Conservation (phyloP, 2,329 filamentous ascomycete genomes). For the Colletotrichum truncatum region DNA sequence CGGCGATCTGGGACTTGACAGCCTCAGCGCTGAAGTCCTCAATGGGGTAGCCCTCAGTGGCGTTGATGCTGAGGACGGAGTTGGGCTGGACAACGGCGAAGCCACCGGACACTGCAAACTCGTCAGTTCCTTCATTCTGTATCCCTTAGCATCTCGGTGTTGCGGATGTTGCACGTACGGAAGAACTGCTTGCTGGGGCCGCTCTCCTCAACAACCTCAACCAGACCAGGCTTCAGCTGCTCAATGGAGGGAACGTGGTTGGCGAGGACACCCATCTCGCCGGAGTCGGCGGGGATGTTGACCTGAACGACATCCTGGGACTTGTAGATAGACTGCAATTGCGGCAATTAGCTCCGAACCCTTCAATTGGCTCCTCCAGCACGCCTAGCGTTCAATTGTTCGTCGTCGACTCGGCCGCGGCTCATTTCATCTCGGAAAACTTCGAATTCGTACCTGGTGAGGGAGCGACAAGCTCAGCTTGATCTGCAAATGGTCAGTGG, state of each 20-base stretch:
- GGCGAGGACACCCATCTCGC: conserved; percentile 99
- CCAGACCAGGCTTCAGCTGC: conserved; percentile 95
- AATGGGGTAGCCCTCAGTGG: conserved; percentile 91
- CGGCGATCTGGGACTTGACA: conserved; percentile 87
- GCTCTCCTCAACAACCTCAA: conserved; percentile 95
- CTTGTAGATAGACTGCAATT: conserved; percentile 73
- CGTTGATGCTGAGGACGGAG: conserved; percentile 96
- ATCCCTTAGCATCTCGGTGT: conserved; percentile 29
- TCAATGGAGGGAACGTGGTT: conserved; percentile 99
- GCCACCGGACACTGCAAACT: conserved; percentile 82
- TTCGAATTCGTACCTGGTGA: conserved; percentile 83
- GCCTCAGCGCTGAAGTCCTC: conserved; percentile 96
- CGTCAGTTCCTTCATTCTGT: conserved; percentile 22
- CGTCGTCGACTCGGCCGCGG: conserved; percentile 3
- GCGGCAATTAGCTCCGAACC: conserved; percentile 59
- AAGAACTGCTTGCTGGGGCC: conserved; percentile 96
- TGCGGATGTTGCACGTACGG: conserved; percentile 69
- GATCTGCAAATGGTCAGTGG: conserved; percentile 66
- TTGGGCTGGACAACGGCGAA: conserved; percentile 97
- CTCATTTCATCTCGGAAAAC: conserved; percentile 1
- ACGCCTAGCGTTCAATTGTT: background rate
- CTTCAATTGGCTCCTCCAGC: conserved; percentile 36
- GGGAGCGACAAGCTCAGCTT: conserved; percentile 97
- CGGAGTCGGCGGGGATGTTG: conserved; percentile 97
- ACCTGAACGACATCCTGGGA: conserved; percentile 85